phyloP scores from a whole-genome alignment of 164 flowering plant genomes.

The Protea cynaroides region DNA sequence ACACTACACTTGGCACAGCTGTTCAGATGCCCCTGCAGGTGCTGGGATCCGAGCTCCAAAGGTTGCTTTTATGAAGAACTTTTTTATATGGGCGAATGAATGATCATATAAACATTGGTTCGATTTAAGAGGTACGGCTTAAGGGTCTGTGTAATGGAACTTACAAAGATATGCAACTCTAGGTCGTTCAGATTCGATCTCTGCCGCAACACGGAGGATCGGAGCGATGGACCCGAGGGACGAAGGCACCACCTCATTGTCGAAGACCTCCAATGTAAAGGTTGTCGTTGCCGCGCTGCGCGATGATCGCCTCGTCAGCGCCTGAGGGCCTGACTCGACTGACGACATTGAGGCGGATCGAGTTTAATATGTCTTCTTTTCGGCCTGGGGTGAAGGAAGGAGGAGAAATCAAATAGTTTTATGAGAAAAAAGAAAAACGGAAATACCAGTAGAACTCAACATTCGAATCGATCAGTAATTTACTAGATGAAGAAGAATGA shows the following conservation, averaged over 20 bases:
- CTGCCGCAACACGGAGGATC: conserved; percentile 82
- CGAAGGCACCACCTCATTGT: conserved; percentile 91
- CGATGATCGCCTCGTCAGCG: conserved; percentile 68
- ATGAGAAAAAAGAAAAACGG: too few relatives aligned
- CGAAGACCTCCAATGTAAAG: conserved; percentile 84
- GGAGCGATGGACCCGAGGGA: conserved; percentile 80
- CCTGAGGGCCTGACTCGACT: conserved; percentile 39
- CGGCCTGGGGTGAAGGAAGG: neutral
- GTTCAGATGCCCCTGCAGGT: too few relatives aligned
- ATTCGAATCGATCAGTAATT: too few relatives aligned
- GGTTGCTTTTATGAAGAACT: too few relatives aligned
- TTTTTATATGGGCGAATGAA: too few relatives aligned
- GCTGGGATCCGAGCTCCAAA: too few relatives aligned
- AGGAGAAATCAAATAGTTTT: too few relatives aligned
- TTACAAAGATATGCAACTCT: conserved; percentile 93
- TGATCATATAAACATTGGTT: too few relatives aligned
- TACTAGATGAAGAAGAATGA: too few relatives aligned
- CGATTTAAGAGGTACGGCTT: too few relatives aligned
- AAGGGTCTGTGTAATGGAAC: conserved; percentile 1
- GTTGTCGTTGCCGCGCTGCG: conserved; percentile 75
- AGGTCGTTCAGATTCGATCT: conserved; percentile 78
- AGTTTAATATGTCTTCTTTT: neutral
- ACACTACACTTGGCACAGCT: too few relatives aligned
- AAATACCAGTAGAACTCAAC: too few relatives aligned
- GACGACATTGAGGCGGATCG: conserved; percentile 13